Evolutionary conservation across 176 grass and related monocot genomes (phyloP).

Genomic region (Eleusine indica): DNA sequence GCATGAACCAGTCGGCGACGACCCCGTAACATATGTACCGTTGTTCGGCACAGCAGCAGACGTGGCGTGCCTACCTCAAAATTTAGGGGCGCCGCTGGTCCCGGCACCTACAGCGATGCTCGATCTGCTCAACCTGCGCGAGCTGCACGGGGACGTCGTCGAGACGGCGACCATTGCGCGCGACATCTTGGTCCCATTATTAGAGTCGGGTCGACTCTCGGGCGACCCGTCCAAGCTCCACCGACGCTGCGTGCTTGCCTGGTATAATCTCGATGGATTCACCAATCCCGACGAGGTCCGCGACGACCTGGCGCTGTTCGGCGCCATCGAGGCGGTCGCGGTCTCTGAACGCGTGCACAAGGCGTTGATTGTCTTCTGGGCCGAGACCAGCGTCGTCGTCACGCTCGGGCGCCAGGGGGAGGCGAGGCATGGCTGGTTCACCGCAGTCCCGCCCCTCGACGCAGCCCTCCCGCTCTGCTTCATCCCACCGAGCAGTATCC

Average conservation of each 20-base stretch:
- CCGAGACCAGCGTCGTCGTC: background rate
- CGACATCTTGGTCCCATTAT: background rate
- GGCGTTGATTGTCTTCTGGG: background rate
- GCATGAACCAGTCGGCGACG: background rate
- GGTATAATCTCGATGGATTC: too few species aligned
- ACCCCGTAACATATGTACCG: background rate
- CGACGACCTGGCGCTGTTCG: background rate
- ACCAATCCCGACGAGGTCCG: too few species aligned
- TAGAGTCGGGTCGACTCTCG: too few species aligned
- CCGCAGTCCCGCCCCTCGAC: background rate
- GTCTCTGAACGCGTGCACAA: background rate
- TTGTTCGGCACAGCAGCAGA: background rate
- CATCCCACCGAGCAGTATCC: background rate
- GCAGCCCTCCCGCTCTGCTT: background rate
- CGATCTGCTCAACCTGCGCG: background rate
- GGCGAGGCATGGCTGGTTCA: background rate
- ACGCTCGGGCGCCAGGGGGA: background rate
- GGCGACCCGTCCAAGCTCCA: too few species aligned
- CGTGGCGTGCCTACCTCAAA: too few species aligned
- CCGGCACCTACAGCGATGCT: background rate
- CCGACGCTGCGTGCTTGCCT: too few species aligned
- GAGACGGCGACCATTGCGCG: background rate
- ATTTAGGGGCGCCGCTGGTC: too few species aligned
- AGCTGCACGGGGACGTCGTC: background rate
- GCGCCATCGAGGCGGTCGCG: conserved; percentile 5